phyloP scores from a whole-genome alignment of 306 rosid species.

The Boehmeria nivea region DNA sequence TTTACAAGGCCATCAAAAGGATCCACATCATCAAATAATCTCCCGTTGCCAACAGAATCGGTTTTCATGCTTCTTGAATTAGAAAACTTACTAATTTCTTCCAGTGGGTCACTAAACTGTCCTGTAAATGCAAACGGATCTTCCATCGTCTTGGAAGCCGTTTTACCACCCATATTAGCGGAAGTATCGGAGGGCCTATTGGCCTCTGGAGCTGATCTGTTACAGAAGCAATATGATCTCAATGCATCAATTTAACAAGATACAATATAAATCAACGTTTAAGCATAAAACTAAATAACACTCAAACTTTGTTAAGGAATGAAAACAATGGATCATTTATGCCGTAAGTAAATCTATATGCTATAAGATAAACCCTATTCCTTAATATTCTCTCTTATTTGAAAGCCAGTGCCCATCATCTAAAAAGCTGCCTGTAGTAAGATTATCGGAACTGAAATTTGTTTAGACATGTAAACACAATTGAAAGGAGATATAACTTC shows the following conservation, averaged over 20 bases:
- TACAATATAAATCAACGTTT: too few species aligned
- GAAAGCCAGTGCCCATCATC: too few species aligned
- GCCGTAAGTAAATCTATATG: too few species aligned
- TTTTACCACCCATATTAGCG: slow-evolving; percentile 40
- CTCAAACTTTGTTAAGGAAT: too few species aligned
- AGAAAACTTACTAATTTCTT: slow-evolving; percentile 62
- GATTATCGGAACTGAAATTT: too few species aligned
- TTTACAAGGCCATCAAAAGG: slow-evolving; percentile 87
- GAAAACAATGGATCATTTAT: too few species aligned
- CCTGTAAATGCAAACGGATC: slow-evolving; percentile 66
- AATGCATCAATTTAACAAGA: not conserved
- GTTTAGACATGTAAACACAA: too few species aligned
- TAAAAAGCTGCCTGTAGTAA: too few species aligned
- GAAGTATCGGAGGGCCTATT: slow-evolving; percentile 58
- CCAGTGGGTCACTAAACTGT: slow-evolving; percentile 55
- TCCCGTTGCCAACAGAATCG: slow-evolving; percentile 53
- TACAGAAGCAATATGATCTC: slow-evolving; percentile 20
- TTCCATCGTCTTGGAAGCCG: slow-evolving; percentile 45
- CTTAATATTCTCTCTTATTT: too few species aligned
- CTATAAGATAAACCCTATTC: too few species aligned
- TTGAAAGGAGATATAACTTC: too few species aligned
- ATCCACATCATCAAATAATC: slow-evolving; percentile 56
- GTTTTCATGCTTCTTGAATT: slow-evolving; percentile 51
- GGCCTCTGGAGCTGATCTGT: slow-evolving; percentile 61
- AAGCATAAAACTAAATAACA: too few species aligned